Evolutionary conservation across 1,284 basidiomycete species (phyloP).

Genomic region (Leccinum pallidistipes): DNA sequence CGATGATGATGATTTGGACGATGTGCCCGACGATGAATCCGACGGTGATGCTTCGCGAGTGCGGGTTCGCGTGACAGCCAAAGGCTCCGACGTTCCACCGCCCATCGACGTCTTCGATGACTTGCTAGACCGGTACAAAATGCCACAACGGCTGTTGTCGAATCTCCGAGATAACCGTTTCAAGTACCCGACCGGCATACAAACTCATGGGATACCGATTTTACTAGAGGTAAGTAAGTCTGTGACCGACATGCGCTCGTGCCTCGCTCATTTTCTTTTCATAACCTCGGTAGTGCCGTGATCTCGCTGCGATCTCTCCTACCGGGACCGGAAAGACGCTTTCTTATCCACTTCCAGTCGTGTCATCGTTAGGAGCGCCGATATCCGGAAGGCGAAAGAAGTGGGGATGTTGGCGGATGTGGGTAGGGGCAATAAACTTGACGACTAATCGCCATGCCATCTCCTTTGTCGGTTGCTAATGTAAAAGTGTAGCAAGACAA

Average conservation of each 20-base stretch:
- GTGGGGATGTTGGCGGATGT: not conserved
- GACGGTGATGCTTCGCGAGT: conserved; percentile 35
- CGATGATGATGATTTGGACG: conserved; percentile 35
- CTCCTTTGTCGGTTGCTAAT: conserved; percentile 10
- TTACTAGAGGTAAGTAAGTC: conserved; percentile 57
- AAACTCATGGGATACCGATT: conserved; percentile 73
- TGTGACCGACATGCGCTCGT: not conserved
- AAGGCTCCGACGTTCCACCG: conserved; percentile 65
- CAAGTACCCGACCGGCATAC: conserved; percentile 67
- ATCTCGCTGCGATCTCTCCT: conserved; percentile 89
- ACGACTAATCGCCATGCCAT: conserved; percentile 5
- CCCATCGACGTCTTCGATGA: conserved; percentile 59
- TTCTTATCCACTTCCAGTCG: conserved; percentile 82
- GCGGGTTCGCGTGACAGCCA: conserved; percentile 65
- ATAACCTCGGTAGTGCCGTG: conserved; percentile 51
- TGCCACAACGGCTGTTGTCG: conserved; percentile 56
- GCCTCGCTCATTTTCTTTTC: not conserved
- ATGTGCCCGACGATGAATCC: conserved; percentile 30
- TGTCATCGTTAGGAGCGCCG: conserved; percentile 68
- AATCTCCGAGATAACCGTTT: conserved; percentile 66
- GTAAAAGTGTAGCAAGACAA: not conserved
- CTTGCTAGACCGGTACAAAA: conserved; percentile 53
- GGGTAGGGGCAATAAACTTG: not conserved
- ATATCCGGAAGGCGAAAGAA: conserved; percentile 49
- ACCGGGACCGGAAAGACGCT: conserved; percentile 96